Evolutionary conservation across 495 filamentous ascomycete genomes (phyloP).

Genomic region (Hapsidospora chrysogenum): DNA sequence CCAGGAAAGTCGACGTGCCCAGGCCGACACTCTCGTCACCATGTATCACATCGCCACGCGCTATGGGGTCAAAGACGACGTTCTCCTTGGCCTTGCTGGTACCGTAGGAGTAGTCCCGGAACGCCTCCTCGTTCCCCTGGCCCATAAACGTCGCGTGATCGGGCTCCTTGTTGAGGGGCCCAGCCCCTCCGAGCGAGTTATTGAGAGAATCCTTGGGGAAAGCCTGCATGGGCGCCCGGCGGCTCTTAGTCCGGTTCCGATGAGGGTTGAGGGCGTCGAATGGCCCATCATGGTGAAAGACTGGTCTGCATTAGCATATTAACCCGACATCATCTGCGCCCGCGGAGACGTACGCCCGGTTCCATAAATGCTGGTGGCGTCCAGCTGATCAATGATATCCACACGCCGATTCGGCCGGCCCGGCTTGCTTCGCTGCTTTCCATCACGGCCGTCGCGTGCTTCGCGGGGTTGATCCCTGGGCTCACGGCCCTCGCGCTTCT

Average conservation of each 20-base stretch:
- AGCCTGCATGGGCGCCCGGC: constrained; percentile 86
- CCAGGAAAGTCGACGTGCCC: constrained; percentile 89
- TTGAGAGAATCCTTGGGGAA: constrained; percentile 86
- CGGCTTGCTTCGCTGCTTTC: constrained; percentile 35
- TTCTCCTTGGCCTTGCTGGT: constrained; percentile 20
- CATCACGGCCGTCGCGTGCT: constrained; percentile 17
- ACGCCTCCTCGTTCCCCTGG: constrained; percentile 60
- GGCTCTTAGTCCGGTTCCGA: constrained; percentile 72
- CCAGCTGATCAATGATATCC: constrained; percentile 93
- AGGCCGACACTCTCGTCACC: constrained; percentile 73
- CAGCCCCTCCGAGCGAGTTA: constrained; percentile 78
- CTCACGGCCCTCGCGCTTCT: background rate
- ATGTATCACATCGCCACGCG: constrained; percentile 51
- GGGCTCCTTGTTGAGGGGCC: constrained; percentile 65
- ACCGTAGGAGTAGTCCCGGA: constrained; percentile 48
- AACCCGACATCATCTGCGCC: background rate
- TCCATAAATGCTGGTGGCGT: constrained; percentile 94
- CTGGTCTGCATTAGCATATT: constrained; percentile 21
- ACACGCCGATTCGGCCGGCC: constrained; percentile 38
- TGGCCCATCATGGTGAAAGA: constrained; percentile 97
- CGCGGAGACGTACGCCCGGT: constrained; percentile 57
- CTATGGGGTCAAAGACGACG: constrained; percentile 31
- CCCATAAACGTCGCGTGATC: constrained; percentile 77
- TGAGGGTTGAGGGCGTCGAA: constrained; percentile 97
- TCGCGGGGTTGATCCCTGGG: background rate